Percentiles rank a stretch among this genome's conserved stretches.
phyloP scores from a whole-genome alignment of 768 basidiomycete species.

The Serendipita sp. region DNA sequence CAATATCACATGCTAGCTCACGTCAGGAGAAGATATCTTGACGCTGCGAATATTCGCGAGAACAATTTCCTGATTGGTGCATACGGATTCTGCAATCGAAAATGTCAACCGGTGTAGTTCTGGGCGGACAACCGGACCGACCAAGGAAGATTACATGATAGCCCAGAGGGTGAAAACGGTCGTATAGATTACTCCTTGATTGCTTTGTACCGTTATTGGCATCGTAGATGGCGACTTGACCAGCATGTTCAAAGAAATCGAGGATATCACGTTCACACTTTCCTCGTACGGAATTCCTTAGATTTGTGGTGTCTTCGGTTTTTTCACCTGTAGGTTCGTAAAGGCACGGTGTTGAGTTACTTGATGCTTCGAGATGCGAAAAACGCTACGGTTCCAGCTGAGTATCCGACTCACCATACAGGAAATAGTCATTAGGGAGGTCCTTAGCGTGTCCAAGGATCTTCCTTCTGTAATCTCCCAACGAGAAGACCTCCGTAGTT shows the following conservation, averaged over 20 bases:
- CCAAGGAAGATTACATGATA: conserved; percentile 92
- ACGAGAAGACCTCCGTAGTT: conserved; percentile 84
- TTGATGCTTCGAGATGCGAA: too few relatives aligned
- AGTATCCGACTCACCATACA: conserved; percentile 36
- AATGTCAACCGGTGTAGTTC: neutral
- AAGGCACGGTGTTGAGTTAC: neutral
- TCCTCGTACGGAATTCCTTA: conserved; percentile 55
- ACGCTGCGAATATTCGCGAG: conserved; percentile 89
- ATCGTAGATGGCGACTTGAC: conserved; percentile 97
- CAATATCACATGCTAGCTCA: conserved; percentile 24
- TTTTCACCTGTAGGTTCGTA: conserved; percentile 44
- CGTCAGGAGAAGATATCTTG: conserved; percentile 97
- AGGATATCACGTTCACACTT: conserved; percentile 83
- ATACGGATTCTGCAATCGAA: conserved; percentile 54
- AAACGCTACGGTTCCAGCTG: neutral
- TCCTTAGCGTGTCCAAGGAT: conserved; percentile 75
- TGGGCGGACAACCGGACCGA: conserved; percentile 20
- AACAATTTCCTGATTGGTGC: conserved; percentile 85
- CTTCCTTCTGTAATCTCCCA: conserved; percentile 90
- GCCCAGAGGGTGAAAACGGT: conserved; percentile 72
- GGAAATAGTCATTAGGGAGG: conserved; percentile 87
- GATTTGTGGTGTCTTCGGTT: conserved; percentile 58
- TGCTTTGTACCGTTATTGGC: conserved; percentile 80
- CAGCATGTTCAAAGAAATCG: conserved; percentile 73
- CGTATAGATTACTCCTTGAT: conserved; percentile 51